Percentiles rank a stretch among this genome's conserved stretches.
Evolutionary conservation across 2,329 filamentous ascomycete genomes (phyloP).

Genomic region (Arthroderma uncinatum): DNA sequence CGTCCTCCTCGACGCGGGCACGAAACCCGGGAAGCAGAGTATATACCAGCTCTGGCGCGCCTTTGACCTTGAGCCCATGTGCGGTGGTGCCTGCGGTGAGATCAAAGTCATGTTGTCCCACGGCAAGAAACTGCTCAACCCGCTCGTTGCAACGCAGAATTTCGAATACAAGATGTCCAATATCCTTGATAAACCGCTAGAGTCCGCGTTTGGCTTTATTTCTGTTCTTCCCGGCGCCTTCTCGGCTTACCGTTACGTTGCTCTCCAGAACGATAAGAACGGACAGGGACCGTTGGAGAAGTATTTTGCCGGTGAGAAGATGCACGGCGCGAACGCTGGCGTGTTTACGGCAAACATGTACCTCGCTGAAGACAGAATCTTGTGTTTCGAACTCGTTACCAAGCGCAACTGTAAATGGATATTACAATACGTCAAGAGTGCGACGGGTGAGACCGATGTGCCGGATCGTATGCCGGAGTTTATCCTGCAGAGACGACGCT

Average conservation of each 20-base stretch:
- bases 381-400: conserved; percentile 69
- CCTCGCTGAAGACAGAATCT: conserved; percentile 41
- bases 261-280: conserved; percentile 92
- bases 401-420: conserved; percentile 98
- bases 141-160: conserved; percentile 89
- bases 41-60: conserved; percentile 99
- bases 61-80: conserved; percentile 95
- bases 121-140: conserved; percentile 83
- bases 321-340: conserved; percentile 83
- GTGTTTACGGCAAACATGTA: conserved; percentile 87
- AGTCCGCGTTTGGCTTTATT: conserved; percentile 96
- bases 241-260: conserved; percentile 92
- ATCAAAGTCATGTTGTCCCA: conserved; percentile 93
- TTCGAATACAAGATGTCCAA: conserved; percentile 99
- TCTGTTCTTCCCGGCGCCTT: conserved; percentile 93
- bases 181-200: conserved; percentile 92
- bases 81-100: conserved; percentile 91
- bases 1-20: conserved; percentile 90
- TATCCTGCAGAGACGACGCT: conserved; percentile 88
- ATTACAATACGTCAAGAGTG: conserved; percentile 94
- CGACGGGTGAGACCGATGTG: conserved; percentile 92
- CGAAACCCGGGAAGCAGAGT: conserved; percentile 82
- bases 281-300: conserved; percentile 86
- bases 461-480: conserved; percentile 89
- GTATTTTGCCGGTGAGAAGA: conserved; percentile 94